Evolutionary conservation across 768 basidiomycete species (phyloP).

Genomic region (Coprinopsis sp.): DNA sequence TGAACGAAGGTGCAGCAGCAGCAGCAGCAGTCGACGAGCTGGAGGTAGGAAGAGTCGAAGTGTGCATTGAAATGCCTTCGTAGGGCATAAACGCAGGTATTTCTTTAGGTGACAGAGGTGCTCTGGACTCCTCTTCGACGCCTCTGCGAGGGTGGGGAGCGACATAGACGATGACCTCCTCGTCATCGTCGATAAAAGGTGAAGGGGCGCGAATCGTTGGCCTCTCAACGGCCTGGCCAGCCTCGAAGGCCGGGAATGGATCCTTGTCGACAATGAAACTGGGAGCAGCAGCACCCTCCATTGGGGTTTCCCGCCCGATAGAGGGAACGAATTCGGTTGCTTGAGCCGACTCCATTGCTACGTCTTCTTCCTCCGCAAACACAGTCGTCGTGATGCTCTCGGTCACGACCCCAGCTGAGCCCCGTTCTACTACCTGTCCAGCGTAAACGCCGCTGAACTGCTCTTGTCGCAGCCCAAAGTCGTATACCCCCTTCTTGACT

Average conservation of each 20-base stretch:
- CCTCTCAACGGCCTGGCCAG: slow-evolving; percentile 10
- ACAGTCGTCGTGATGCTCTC: slow-evolving; percentile 12
- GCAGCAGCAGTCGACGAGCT: slow-evolving; percentile 25
- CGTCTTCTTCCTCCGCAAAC: not conserved
- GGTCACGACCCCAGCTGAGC: not conserved
- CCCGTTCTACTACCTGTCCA: slow-evolving; percentile 10
- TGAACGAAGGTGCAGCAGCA: slow-evolving; percentile 14
- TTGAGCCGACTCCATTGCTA: slow-evolving; percentile 6
- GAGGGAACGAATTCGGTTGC: not conserved
- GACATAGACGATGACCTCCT: slow-evolving; percentile 73
- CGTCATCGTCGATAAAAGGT: slow-evolving; percentile 35
- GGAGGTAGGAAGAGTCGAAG: not conserved
- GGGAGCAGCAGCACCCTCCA: not conserved
- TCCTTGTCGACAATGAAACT: slow-evolving; percentile 15
- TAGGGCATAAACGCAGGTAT: slow-evolving; percentile 9
- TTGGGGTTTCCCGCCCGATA: too few relatives aligned
- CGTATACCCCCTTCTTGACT: slow-evolving; percentile 6
- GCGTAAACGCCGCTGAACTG: slow-evolving; percentile 30
- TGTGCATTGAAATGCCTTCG: not conserved
- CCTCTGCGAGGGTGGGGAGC: slow-evolving; percentile 61
- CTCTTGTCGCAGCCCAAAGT: slow-evolving; percentile 1
- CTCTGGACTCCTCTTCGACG: not conserved
- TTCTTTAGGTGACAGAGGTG: not conserved
- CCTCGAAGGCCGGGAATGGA: slow-evolving; percentile 12
- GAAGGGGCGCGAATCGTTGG: slow-evolving; percentile 15